Evolutionary conservation across 129 eudicot genomes (phyloP).

Genomic region (Erigeron canadensis): DNA sequence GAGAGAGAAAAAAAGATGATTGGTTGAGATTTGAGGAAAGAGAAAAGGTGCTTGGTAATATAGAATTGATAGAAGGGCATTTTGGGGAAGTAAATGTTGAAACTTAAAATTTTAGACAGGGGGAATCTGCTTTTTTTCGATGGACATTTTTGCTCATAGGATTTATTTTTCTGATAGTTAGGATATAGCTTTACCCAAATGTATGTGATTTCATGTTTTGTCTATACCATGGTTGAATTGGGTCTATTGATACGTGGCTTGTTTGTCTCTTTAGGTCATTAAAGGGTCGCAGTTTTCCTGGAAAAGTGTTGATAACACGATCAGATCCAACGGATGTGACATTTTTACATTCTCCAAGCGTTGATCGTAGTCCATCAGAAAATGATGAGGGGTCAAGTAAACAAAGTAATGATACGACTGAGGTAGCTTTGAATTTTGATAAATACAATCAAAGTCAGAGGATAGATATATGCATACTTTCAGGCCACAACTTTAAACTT

Average conservation of each 20-base stretch:
- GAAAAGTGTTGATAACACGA: conserved; percentile 64
- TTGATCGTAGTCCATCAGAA: conserved; percentile 45
- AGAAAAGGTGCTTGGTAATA: no score
- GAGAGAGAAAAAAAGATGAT: no score
- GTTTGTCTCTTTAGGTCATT: conserved; percentile 40
- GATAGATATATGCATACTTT: not conserved
- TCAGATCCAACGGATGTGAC: conserved; percentile 55
- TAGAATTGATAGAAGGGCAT: no score
- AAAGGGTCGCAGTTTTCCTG: conserved; percentile 88
- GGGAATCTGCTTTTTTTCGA: no score
- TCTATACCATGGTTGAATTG: not conserved
- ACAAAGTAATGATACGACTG: conserved; percentile 33
- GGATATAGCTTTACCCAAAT: not conserved
- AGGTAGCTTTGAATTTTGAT: conserved; percentile 40
- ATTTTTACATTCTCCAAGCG: conserved; percentile 45
- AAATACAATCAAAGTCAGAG: not conserved
- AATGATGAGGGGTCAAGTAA: conserved; percentile 42
- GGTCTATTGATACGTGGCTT: no score
- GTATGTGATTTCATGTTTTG: not conserved
- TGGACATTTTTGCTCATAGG: not conserved
- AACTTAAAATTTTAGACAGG: no score
- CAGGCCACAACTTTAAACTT: not conserved
- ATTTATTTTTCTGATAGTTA: no score
- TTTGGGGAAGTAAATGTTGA: no score
- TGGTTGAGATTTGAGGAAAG: no score